Evolutionary conservation across 306 rosid species (phyloP).

Genomic region (Rosa multiflora): DNA sequence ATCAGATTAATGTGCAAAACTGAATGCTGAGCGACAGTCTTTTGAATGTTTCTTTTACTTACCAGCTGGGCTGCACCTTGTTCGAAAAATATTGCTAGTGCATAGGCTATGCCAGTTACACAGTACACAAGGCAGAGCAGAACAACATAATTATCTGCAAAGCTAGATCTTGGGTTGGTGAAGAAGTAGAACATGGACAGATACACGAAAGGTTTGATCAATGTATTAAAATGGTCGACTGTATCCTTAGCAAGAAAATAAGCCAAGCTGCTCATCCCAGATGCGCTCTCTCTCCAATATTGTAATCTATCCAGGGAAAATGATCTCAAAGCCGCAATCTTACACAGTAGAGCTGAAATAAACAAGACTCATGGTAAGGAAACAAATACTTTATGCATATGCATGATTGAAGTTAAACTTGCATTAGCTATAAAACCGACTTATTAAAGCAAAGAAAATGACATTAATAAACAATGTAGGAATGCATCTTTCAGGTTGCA

Average conservation of each 20-base stretch:
- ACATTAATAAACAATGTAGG: neutral
- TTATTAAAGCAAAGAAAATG: neutral
- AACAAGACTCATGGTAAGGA: conserved; percentile 22
- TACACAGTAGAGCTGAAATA: conserved; percentile 89
- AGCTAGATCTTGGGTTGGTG: conserved; percentile 86
- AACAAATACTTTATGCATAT: conserved; percentile 16
- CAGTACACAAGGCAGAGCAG: conserved; percentile 85
- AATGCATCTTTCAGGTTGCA: neutral
- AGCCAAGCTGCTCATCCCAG: conserved; percentile 97
- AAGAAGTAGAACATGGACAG: conserved; percentile 93
- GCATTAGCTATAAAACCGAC: neutral
- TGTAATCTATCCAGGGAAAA: conserved; percentile 80
- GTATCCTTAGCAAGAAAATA: conserved; percentile 95
- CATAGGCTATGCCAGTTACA: conserved; percentile 92
- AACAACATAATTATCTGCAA: conserved; percentile 74
- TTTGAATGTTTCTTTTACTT: conserved; percentile 22
- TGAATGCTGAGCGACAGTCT: conserved; percentile 1
- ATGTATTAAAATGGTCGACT: conserved; percentile 74
- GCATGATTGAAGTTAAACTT: neutral
- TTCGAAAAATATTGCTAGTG: conserved; percentile 73
- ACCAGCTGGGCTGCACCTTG: conserved; percentile 98
- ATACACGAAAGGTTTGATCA: conserved; percentile 83
- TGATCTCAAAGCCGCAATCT: conserved; percentile 91
- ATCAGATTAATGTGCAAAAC: conserved; percentile 12
- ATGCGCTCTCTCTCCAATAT: conserved; percentile 86